phyloP scores from a whole-genome alignment of 73 alveolate genomes.

The Breviolum minutum region DNA sequence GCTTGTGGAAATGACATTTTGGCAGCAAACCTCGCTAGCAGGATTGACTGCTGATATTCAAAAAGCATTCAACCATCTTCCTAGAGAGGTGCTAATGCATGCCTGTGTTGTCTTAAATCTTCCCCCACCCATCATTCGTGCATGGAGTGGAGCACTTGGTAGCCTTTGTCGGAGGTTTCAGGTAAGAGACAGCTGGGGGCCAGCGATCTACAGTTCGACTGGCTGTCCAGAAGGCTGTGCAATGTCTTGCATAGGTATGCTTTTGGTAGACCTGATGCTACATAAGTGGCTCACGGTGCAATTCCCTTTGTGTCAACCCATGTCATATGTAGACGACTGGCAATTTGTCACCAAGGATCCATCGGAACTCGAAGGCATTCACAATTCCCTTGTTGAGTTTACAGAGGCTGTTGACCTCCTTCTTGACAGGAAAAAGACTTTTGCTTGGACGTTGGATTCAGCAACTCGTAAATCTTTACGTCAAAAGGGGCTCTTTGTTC shows the following conservation, averaged over 20 bases:
- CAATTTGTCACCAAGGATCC: neutral
- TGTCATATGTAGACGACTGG: constrained; percentile 1
- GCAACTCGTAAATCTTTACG: neutral
- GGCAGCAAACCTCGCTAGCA: neutral
- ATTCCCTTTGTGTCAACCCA: neutral
- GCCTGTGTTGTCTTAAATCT: neutral
- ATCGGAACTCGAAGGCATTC: too few relatives aligned
- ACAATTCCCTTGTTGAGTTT: neutral
- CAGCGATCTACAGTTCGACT: neutral
- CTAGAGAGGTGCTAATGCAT: neutral
- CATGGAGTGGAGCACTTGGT: neutral
- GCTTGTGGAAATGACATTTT: neutral
- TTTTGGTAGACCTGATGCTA: neutral
- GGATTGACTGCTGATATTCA: neutral
- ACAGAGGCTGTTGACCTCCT: neutral
- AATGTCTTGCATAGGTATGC: neutral
- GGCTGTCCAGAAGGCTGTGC: constrained; percentile 34
- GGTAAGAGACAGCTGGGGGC: neutral
- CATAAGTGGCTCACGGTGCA: neutral
- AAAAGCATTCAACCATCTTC: constrained; percentile 9
- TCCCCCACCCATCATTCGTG: neutral
- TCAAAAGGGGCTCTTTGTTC: neutral
- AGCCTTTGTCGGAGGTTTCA: neutral
- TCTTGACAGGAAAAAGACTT: neutral
- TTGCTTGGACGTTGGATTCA: neutral